Conservation (phyloP, 371 early-diverging fungal genomes). For the Circinella minor region DNA sequence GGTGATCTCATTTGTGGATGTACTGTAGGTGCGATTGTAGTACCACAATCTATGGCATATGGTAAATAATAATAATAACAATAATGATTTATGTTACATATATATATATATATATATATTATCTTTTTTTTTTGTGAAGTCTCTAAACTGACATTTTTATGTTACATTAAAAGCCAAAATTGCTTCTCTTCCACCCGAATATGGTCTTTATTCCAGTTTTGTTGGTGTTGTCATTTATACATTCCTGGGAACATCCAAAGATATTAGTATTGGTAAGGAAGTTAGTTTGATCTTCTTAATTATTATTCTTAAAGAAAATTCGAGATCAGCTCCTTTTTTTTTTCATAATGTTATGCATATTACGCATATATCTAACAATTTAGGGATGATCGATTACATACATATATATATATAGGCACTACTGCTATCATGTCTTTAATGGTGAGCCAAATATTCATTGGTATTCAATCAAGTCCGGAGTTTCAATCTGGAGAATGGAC, state of each 20-base stretch:
- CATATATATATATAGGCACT: conserved; percentile 43
- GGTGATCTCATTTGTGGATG: conserved; percentile 77
- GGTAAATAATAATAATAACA: conserved; percentile 26
- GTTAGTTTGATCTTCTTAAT: too few relatives aligned
- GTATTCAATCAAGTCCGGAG: conserved; percentile 45
- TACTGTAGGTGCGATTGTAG: conserved; percentile 74
- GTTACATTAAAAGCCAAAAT: conserved; percentile 64
- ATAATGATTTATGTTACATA: neutral
- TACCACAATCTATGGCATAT: conserved; percentile 87
- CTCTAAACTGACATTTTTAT: conserved; percentile 6
- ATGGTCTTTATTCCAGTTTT: conserved; percentile 90
- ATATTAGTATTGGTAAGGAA: conserved; percentile 80
- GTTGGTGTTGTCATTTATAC: conserved; percentile 80
- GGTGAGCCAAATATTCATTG: conserved; percentile 64
- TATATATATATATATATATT: neutral
- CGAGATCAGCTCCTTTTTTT: too few relatives aligned
- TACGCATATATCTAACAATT: too few relatives aligned
- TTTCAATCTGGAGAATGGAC: conserved; percentile 45
- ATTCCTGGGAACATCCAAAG: conserved; percentile 84
- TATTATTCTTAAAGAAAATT: too few relatives aligned
- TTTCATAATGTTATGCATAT: too few relatives aligned
- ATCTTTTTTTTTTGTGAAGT: neutral
- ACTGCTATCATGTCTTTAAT: conserved; percentile 85
- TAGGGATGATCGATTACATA: too few relatives aligned
- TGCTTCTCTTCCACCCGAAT: conserved; percentile 80